Conservation (phyloP, 805 yeast species). For the Kluyveromyces lactis region DNA sequence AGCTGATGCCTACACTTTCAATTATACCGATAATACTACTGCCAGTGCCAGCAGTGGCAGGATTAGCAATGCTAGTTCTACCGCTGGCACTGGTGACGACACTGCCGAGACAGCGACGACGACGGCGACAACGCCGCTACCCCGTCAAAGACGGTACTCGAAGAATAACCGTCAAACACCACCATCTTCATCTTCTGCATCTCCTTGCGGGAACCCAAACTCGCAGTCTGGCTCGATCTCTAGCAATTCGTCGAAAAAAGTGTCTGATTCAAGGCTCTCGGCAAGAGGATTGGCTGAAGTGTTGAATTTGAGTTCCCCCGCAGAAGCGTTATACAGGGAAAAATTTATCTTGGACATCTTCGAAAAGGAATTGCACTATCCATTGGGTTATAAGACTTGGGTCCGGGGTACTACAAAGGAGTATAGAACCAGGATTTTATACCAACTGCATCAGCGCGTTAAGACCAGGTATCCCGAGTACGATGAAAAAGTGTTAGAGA, state of each 20-base stretch:
- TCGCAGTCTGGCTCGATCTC: not conserved
- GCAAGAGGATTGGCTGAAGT: constrained; percentile 47
- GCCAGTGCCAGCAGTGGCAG: not conserved
- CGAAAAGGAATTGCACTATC: constrained; percentile 53
- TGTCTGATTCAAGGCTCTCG: constrained; percentile 49
- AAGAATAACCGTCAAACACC: not conserved
- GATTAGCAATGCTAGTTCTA: not conserved
- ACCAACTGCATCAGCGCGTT: constrained; percentile 40
- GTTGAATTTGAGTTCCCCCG: constrained; percentile 38
- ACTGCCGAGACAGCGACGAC: constrained; percentile 4
- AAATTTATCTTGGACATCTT: constrained; percentile 43
- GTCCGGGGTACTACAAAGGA: constrained; percentile 61
- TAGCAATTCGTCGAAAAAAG: constrained; percentile 8
- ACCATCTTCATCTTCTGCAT: not conserved
- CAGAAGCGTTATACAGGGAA: constrained; percentile 51
- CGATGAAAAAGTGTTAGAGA: constrained; percentile 49
- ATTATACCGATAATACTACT: not conserved
- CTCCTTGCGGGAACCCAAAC: not conserved
- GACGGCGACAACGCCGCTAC: constrained; percentile 2
- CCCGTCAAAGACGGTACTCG: constrained; percentile 2
- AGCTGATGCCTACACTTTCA: not conserved
- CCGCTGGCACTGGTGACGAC: not conserved
- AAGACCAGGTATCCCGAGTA: constrained; percentile 42
- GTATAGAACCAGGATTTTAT: constrained; percentile 44
- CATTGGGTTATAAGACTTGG: constrained; percentile 77